A percentile compares a stretch with the other conserved stretches of the same genome.
phyloP scores from a whole-genome alignment of 352 stramenopile genomes.

The Chrysophaeum taylorii region DNA sequence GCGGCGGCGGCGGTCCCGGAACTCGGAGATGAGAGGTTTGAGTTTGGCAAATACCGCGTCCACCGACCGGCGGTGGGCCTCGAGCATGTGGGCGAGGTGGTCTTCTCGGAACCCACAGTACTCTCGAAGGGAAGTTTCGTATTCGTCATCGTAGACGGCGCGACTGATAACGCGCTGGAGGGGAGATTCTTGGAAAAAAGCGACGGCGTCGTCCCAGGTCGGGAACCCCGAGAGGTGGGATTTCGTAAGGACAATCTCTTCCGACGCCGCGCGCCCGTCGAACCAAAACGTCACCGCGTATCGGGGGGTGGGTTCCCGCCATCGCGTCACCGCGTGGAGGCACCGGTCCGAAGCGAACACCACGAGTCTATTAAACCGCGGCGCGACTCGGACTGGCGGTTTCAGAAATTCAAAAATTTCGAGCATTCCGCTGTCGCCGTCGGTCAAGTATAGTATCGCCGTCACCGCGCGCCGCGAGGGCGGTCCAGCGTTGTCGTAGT shows the following conservation, averaged over 20 bases:
- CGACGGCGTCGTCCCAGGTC: neutral
- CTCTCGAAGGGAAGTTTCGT: no score
- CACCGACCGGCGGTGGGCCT: no score
- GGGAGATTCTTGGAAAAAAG: neutral
- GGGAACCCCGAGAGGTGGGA: neutral
- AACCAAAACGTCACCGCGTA: conserved; percentile 4
- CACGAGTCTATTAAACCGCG: neutral
- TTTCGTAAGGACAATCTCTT: neutral
- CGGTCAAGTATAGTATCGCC: neutral
- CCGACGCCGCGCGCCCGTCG: neutral
- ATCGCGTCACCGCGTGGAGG: neutral
- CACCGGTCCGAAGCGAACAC: neutral
- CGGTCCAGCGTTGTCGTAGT: conserved; percentile 9
- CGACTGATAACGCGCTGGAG: neutral
- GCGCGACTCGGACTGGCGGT: neutral
- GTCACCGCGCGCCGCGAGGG: neutral
- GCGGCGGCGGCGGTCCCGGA: no score
- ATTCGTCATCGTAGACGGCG: neutral
- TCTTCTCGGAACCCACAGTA: no score
- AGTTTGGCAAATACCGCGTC: no score
- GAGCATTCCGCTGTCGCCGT: neutral
- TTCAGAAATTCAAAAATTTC: neutral
- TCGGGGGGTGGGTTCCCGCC: neutral
- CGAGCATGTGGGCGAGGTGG: no score
- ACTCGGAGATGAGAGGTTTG: no score